Evolutionary conservation across 1,284 basidiomycete species (phyloP), one percentile per base, ranked within the genome.

Genomic region (Ustilago shanxiensis): DNA sequence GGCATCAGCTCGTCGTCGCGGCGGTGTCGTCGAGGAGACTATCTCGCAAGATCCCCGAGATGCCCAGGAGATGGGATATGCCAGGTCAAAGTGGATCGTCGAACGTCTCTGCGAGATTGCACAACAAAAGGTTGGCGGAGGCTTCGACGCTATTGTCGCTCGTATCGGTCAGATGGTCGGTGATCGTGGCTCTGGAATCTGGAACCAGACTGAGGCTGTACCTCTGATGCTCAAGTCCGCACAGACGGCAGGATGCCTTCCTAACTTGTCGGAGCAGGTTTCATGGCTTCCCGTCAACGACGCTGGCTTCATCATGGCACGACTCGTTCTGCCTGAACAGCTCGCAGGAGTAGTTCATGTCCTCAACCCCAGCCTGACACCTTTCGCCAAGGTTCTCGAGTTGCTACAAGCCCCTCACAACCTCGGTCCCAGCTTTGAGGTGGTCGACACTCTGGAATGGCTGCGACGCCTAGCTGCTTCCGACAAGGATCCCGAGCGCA

Each of bases 351-450:
- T 65, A 9, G 64, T 70, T 6, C 57, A 62, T 35, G 50, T 68
- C 2, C 29, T 65, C 52, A 81, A 73, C 56, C 39, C 65, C 33
- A 13, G 58, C 24, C n/a, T 31, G 7, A 62, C 52, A 2, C 65
- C 69, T 4, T 88, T 88, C 65, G 88, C 90, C 31, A 87, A 86
- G 22, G 92, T 95, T 86, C 88, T 89, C 63, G 87, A 89, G 35
- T 89, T 92, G 60, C 88, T 93, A 16, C 50, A 50, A n/a, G 20
- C 16, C 22, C 59, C 63, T 50, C 83, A 87, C 18, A 86, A 89
- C 13, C 88, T 89, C 60, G 93, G 92, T 11, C 91, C 94, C 83
- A 90, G 84, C 31, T 90, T 95, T 76, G 91, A 95, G 80, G 89
- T 92, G 41, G 92, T 94, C 29, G 89, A 92, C 89, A 63, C 90